A percentile compares a stretch with the other conserved stretches of the same genome.
Conservation (phyloP, 2,329 filamentous ascomycete genomes). For the Penicillium glabrum region DNA sequence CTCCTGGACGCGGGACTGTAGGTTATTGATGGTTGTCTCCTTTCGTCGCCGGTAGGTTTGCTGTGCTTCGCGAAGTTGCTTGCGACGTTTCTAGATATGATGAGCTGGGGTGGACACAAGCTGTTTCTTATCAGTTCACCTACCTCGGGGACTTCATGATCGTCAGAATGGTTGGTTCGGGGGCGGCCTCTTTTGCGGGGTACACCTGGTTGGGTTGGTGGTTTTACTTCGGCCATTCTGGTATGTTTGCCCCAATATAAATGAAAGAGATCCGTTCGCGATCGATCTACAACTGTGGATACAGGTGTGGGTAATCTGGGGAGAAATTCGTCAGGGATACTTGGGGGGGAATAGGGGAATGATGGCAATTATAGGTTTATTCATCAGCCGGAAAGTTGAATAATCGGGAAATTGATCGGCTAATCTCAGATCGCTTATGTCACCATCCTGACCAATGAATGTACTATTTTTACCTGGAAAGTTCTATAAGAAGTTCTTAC, state of each 20-base stretch:
- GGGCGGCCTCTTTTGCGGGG: constrained; percentile 27
- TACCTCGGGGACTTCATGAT: constrained; percentile 25
- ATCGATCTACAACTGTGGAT: neutral
- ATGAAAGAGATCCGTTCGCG: neutral
- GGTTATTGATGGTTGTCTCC: constrained; percentile 24
- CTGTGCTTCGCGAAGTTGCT: constrained; percentile 26
- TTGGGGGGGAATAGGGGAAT: neutral
- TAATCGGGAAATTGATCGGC: constrained; percentile 13
- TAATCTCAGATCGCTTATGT: neutral
- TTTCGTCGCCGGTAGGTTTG: constrained; percentile 28
- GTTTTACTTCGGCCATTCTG: neutral
- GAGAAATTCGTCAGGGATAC: neutral
- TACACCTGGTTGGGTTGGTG: constrained; percentile 1
- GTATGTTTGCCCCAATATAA: neutral
- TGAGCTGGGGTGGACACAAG: constrained; percentile 1
- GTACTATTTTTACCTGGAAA: too few species aligned
- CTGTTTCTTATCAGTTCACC: constrained; percentile 1
- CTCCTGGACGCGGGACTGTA: constrained; percentile 24
- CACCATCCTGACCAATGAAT: neutral
- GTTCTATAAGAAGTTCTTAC: too few species aligned
- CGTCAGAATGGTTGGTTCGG: constrained; percentile 16
- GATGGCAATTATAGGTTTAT: neutral
- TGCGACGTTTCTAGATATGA: constrained; percentile 24
- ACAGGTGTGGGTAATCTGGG: neutral
- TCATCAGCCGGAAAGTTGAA: constrained; percentile 10